Percentiles rank a stretch among this genome's conserved stretches.
phyloP scores from a whole-genome alignment of 2,329 filamentous ascomycete species.

The Xylariaceae sp. region DNA sequence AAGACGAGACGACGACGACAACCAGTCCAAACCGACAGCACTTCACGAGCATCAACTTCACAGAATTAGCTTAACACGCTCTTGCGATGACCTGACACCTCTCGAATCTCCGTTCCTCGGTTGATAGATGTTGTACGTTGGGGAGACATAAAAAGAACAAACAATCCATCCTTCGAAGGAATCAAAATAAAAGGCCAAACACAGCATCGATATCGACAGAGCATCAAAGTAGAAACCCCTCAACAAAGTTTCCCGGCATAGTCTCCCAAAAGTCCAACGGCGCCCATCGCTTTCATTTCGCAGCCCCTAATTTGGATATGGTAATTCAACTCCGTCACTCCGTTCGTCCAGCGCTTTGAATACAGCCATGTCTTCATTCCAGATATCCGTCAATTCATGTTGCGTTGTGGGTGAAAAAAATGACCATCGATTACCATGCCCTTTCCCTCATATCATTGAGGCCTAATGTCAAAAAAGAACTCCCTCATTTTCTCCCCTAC shows the following conservation, averaged over 20 bases:
- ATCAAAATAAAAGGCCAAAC: conserved; percentile 6
- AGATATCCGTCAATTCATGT: conserved; percentile 11
- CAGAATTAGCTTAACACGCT: conserved; percentile 17
- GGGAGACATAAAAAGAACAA: conserved; percentile 9
- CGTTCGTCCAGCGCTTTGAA: conserved; percentile 16
- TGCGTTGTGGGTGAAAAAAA: conserved; percentile 7
- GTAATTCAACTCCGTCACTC: conserved; percentile 14
- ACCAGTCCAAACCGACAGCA: conserved; percentile 12
- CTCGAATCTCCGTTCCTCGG: conserved; percentile 10
- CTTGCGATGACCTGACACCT: conserved; percentile 14
- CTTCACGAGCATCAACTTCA: conserved; percentile 15
- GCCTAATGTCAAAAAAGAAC: neutral
- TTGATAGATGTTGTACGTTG: conserved; percentile 10
- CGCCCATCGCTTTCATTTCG: too few relatives aligned
- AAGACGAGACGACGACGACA: conserved; percentile 16
- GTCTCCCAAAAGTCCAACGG: conserved; percentile 6
- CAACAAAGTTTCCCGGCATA: conserved; percentile 10
- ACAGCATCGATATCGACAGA: conserved; percentile 15
- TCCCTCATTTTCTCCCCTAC: conserved; percentile 4
- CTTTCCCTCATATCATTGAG: neutral
- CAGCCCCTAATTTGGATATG: too few relatives aligned
- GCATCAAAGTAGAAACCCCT: too few relatives aligned
- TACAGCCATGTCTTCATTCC: conserved; percentile 16
- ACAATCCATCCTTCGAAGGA: conserved; percentile 13
- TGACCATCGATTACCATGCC: conserved; percentile 6